These are phyloP conservation scores for Chaetothyriales sp. DNA, from an alignment of 2,329 filamentous ascomycete species.

Conservation along the genomic window DNA sequence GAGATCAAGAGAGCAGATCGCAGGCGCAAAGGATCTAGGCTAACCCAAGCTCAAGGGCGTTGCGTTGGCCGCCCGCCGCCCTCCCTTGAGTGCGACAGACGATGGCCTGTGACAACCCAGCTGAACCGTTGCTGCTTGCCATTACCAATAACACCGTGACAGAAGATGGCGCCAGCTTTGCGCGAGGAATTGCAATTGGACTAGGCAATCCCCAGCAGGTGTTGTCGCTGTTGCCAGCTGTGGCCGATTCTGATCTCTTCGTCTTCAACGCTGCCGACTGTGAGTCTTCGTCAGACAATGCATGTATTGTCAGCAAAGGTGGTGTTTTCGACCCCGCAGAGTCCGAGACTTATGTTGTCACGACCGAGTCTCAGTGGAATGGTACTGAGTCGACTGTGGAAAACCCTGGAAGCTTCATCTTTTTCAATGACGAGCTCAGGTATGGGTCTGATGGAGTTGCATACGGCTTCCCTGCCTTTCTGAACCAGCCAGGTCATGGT, in stretches of 20 bases:
- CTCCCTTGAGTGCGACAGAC: neutral
- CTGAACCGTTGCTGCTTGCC: slow-evolving; percentile 2
- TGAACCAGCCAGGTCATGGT: slow-evolving; percentile 12
- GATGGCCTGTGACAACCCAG: neutral
- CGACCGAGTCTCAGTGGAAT: slow-evolving; percentile 8
- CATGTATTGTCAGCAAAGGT: slow-evolving; percentile 9
- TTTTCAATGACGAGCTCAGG: slow-evolving; percentile 13
- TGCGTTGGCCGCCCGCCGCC: neutral
- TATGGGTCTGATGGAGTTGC: slow-evolving; percentile 9
- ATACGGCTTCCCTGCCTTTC: slow-evolving; percentile 10
- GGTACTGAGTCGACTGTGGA: neutral
- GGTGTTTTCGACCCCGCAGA: slow-evolving; percentile 12
- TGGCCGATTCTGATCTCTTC: slow-evolving; percentile 8
- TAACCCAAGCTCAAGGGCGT: neutral
- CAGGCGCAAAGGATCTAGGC: neutral
- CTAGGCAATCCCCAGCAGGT: slow-evolving; percentile 15
- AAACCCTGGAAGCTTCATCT: slow-evolving; percentile 2
- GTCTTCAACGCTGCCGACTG: slow-evolving; percentile 13
- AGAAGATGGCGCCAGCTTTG: slow-evolving; percentile 11
- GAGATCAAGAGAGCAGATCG: neutral
- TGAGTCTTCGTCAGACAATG: slow-evolving; percentile 3
- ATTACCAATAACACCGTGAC: slow-evolving; percentile 13
- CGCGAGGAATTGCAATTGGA: slow-evolving; percentile 9
- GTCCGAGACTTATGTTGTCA: slow-evolving; percentile 8
- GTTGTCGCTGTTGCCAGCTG: slow-evolving; percentile 12